Conservation (phyloP, 2,329 filamentous ascomycete species). For the Trichoderma brevicompactum region DNA sequence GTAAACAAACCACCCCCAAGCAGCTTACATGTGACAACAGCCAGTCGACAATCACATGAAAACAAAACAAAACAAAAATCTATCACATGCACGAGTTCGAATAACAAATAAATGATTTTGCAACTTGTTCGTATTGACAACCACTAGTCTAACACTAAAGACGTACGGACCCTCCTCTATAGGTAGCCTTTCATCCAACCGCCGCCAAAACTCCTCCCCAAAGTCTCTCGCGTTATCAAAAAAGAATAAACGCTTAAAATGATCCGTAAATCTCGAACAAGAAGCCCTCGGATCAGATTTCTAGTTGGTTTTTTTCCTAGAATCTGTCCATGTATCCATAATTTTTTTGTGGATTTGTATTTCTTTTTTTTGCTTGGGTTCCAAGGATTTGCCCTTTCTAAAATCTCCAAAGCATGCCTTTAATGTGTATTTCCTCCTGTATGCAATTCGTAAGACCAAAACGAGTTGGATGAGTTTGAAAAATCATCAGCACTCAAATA, state of each 20-base stretch:
- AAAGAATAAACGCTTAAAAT: neutral
- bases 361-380: slow-evolving; percentile 16
- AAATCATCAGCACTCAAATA: slow-evolving; percentile 18
- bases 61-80: neutral
- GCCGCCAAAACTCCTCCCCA: slow-evolving; percentile 11
- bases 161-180: slow-evolving; percentile 6
- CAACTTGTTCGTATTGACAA: slow-evolving; percentile 27
- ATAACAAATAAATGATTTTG: neutral
- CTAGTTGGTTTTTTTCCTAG: neutral
- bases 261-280: slow-evolving; percentile 18
- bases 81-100: neutral
- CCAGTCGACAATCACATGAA: neutral
- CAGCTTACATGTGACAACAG: neutral
- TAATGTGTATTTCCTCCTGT: slow-evolving; percentile 26
- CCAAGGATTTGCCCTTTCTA: slow-evolving; percentile 9
- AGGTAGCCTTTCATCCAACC: neutral
- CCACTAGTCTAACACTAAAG: slow-evolving; percentile 12
- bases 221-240: neutral
- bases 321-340: neutral
- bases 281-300: slow-evolving; percentile 11
- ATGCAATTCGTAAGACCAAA: slow-evolving; percentile 26
- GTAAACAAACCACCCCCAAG: neutral
- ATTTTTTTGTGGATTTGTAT: neutral
- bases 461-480: neutral
- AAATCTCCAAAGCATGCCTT: slow-evolving; percentile 11